A percentile compares a stretch with the other conserved stretches of the same genome.
Conservation (phyloP, 2,329 filamentous ascomycete species). For the Bipolaris victoriae region DNA sequence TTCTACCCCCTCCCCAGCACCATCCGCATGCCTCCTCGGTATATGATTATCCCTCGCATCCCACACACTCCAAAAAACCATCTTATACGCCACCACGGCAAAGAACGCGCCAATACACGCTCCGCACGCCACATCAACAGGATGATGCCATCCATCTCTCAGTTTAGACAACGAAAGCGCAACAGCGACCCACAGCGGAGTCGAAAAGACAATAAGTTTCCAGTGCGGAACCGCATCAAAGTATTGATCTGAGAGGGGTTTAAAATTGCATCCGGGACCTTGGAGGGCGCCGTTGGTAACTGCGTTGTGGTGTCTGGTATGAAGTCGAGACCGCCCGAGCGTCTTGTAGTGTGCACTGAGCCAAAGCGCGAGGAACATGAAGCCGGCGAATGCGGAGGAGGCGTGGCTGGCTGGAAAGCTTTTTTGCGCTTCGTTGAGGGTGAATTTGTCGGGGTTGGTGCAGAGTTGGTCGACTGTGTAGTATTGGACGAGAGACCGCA, state of each 20-base stretch:
- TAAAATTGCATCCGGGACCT: not conserved
- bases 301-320: not conserved
- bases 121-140: conserved; percentile 70
- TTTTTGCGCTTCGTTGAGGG: conserved; percentile 37
- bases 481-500: conserved; percentile 8
- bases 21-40: conserved; percentile 8
- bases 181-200: conserved; percentile 67
- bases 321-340: conserved; percentile 8
- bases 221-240: conserved; percentile 56
- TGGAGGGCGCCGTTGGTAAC: too few species aligned
- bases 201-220: conserved; percentile 68
- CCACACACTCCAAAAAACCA: conserved; percentile 58
- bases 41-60: conserved; percentile 26
- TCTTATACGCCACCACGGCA: conserved; percentile 67
- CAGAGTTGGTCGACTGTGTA: conserved; percentile 25
- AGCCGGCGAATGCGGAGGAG: conserved; percentile 40
- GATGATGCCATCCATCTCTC: conserved; percentile 72
- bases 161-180: conserved; percentile 70
- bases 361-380: conserved; percentile 38
- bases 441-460: conserved; percentile 9
- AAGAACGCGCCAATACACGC: conserved; percentile 66
- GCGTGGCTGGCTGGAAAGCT: conserved; percentile 42
- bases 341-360: conserved; percentile 39
- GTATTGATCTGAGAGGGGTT: not conserved
- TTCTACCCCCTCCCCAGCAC: too few species aligned